Base-by-base conservation (phyloP, 2,329 filamentous ascomycete genomes). In the Claviceps sp. region DNA sequence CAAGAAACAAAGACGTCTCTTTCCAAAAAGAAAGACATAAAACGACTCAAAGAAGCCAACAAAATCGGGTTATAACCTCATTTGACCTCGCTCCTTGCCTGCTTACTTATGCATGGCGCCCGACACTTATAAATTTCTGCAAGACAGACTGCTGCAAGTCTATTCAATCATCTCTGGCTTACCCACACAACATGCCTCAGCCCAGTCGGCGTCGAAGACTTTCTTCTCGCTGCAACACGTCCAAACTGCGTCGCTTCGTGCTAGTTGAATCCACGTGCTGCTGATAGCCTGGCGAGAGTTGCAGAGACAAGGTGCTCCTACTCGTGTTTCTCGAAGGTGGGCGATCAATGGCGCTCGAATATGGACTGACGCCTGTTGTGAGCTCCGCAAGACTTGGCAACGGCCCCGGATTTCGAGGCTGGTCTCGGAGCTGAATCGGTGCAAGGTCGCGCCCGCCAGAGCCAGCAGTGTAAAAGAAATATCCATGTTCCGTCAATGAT, bases 331-430 rank as follows among this genome's bases (percentile, higher is more conserved):
- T 51, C 14, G 52, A 63, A 41, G 61, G 69, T 3, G 70, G 65
- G 7, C 74, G 41, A 42, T 61, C 57, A 2, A 59, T 56, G 4
- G 76, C 75, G n/a, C 76, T 76, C 56, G 69, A 76, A 61, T 82
- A 83, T 0, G 78, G 77, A 56, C 75, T 80, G 36, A 82, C 70
- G 13, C 81, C 80, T 0, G 79, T 83, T 2, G 81, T 84, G 58
- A 84, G 71, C 61, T 84, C 80, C 38, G 77, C 75, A 16, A 84
- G 71, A 49, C 79, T 74, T 1, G 81, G 81, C n/a, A 84, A 67
- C 55, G 76, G 68, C 0, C 69, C 73, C 5, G 66, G 67, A n/a
- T 66, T 65, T 30, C 66, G 62, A 7, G 66, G 63, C 34, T 66
- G 66, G 50, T 63, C 62, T 56, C 67, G 67, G 16, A 66, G 67